Base-by-base conservation (phyloP, 2,329 filamentous ascomycete species). In the Alternaria postmessia region DNA sequence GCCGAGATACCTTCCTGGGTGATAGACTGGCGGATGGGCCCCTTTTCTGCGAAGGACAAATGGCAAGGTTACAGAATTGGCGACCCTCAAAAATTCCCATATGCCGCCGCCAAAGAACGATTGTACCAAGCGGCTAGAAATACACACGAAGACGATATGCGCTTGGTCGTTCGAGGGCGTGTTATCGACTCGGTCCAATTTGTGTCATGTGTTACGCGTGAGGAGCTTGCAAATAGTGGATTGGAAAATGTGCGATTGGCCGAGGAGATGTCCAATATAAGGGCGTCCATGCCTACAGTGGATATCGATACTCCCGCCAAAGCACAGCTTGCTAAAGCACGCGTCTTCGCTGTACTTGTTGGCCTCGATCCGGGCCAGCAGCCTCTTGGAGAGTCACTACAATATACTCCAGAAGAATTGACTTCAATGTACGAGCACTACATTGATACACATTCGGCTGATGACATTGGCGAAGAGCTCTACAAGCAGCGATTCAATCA, bases 31-130 rank as follows among this genome's bases (percentile, higher is more conserved):
- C 46, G 46, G 34, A 36, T 49, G 20, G 14, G 11, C 14, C 30
- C 24, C 16, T 36, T 32, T 49, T 49, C 46, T 49, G 46, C 46
- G 14, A 22, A 36, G 26, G 32, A 49, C 20, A 36, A 7, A 26
- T 49, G 32, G 46, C 46, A 49, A n/a, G 46, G 46, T 38, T 49
- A 49, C 14, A 49, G 46, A 14, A 26, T 49, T n/a, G 30, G 46
- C 32, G 46, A 49, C 20, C 36, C 46, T 18, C 46, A 16, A 38
- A 20, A 49, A 22, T 49, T 36, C 14, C 46, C 46, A 32, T 49
- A 49, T 32, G 46, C 20, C 46, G 46, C 46, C 14, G 46, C 32
- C 14, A 49, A 49, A 26, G 46, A 4, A 16, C 32, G 46, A 11
- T 9, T n/a, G 14, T 24, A 24, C 20, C 30, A 38, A 49, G 32